Evolutionary conservation across 441 rosid species (phyloP), one percentile per base, ranked within the genome.

Genomic region (Breynia disticha): DNA sequence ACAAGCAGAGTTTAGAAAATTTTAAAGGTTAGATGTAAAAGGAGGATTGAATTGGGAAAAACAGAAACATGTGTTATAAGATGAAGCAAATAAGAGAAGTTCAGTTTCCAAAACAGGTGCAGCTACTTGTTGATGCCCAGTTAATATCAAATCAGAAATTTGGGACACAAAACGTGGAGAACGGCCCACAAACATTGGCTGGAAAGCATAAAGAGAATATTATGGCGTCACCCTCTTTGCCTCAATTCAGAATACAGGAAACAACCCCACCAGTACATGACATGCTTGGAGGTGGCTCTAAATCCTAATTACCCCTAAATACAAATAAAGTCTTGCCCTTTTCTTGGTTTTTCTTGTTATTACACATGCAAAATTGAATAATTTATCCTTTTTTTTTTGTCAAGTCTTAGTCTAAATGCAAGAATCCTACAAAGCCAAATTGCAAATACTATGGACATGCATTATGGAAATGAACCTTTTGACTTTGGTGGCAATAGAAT

Each of bases 151-250:
- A 62, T 54, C 59, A 38, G 66, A 67, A 37, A 59, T n/a, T 52
- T 52, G 60, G 63, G 54, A 66, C 59, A 72, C 64, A 41, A 56
- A 52, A 41, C 28, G 3, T 55, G 55, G 22, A 46, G 11, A 32
- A 49, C 4, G 11, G 70, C 60, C 75, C 71, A 59, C 67, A 20
- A 41, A 41, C 17, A 60, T 63, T 75, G 41, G 85, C 82, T 79
- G 85, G 79, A 79, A 79, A 72, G 79, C 76, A 71, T 32, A 63
- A 35, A 55, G 67, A 55, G 69, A 70, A 65, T 52, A 65, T 52
- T 46, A 55, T 35, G 0, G 57, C 60, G 52, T 42, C 69, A 57
- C 16, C 41, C 50, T 54, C 19, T 0, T 15, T 19, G 6, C 39
- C 19, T 7, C 32, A 3, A 38, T 4, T 3, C 24, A 7, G 16